Evolutionary conservation across 2,329 filamentous ascomycete genomes (phyloP), one percentile per base, ranked within the genome.

Genomic region (Diaporthe eres): DNA sequence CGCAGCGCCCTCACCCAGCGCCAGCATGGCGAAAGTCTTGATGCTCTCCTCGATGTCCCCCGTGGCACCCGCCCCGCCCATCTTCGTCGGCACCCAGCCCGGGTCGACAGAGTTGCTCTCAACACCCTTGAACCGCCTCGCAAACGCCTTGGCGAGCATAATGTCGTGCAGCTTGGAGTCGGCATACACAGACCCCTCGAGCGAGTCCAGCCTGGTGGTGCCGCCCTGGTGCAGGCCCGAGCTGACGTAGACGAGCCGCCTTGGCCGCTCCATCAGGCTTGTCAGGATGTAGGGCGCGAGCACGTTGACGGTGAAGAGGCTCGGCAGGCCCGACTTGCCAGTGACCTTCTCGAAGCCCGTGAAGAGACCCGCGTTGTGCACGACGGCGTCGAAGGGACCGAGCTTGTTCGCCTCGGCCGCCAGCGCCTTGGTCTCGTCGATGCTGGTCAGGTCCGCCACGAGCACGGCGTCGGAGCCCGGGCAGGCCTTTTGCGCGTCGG

Each of bases 311-410:
- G 88, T 85, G 65, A 90, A 88, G 1, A 90, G 83, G 2, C 85
- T 83, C 0, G 88, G 86, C 31, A 90, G 77, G 3, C 80, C 81
- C n/a, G 80, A 80, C 42, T 86, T 71, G 79, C 82, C 76, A 82
- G 85, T 57, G 31, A 79, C 71, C 17, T 71, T 60, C 37, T 78
- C 77, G 80, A 84, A 77, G 22, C 86, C 86, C 42, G 81, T 81
- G 74, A 86, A 87, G 34, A 90, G 78, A 3, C 89, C 90, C 0
- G 90, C 90, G 76, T 92, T 92, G 83, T 92, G 90, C 25, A 92
- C 85, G 19, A 92, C 83, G 34, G 85, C 84, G 79, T 92, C 90
- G 79, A 89, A 91, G 0, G 85, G 82, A 0, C 87, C 88, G 1
- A 85, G 81, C 51, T 82, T 82, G 80, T 90, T 89, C 71, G 88